Percentiles rank a stretch among this genome's conserved stretches.
phyloP scores from a whole-genome alignment of 2,329 filamentous ascomycete genomes.

The Colletotrichum incanum region DNA sequence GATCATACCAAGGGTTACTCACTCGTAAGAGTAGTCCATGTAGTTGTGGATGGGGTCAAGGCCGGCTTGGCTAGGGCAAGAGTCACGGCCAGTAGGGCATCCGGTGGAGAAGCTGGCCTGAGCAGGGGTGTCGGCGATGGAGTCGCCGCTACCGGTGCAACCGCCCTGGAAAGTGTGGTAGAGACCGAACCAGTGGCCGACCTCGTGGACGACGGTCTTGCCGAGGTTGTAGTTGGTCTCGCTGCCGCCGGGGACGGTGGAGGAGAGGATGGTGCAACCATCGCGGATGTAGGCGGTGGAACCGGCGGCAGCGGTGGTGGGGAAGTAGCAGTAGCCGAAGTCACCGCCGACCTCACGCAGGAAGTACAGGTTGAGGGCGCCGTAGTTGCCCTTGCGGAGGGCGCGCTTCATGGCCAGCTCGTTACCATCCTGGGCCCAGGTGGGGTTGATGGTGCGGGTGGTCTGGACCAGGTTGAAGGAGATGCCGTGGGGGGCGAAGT shows the following conservation, averaged over 20 bases:
- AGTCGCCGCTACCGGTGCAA: constrained; percentile 55
- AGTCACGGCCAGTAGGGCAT: constrained; percentile 56
- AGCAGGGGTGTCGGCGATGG: constrained; percentile 59
- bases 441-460: constrained; percentile 62
- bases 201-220: constrained; percentile 57
- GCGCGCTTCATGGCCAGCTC: constrained; percentile 61
- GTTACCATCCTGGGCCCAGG: constrained; percentile 60
- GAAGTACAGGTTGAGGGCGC: constrained; percentile 63
- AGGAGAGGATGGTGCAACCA: constrained; percentile 57
- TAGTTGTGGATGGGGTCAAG: constrained; percentile 57
- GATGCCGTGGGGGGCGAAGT: constrained; percentile 61
- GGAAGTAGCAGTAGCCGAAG: constrained; percentile 65
- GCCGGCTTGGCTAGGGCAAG: constrained; percentile 52
- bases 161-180: constrained; percentile 64
- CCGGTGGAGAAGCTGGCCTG: constrained; percentile 52
- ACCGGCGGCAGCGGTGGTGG: constrained; percentile 51
- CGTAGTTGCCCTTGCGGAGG: constrained; percentile 63
- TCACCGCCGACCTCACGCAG: constrained; percentile 54
- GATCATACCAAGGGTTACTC: constrained; percentile 38
- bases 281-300: constrained; percentile 55
- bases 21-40: constrained; percentile 61
- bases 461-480: constrained; percentile 61
- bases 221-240: constrained; percentile 54
- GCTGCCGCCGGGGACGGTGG: constrained; percentile 56
- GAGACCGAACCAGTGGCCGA: constrained; percentile 66